Base-by-base conservation (phyloP, 805 yeast species). In the Debaryomyces tyrocola region DNA sequence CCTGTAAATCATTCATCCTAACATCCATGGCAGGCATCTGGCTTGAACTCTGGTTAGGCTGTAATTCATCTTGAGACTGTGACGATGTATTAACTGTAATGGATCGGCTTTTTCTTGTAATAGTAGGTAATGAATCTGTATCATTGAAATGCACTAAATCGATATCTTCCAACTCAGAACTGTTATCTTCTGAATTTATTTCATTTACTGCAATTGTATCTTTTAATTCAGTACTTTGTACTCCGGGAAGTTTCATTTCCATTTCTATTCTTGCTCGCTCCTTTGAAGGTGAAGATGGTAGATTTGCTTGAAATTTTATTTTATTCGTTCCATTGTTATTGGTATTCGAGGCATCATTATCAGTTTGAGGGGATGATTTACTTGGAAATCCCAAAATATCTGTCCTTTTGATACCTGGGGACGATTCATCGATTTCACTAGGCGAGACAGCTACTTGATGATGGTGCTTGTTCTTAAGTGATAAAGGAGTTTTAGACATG, bases 81-180 rank as follows among this genome's bases (percentile, higher is more conserved):
- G 8, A 55, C 37, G 1, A 36, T n/a, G 34, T n/a, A 28, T 28
- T 4, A 11, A 31, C 17, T 31, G 17, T 3, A 9, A 31, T 12
- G 34, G 14, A n/a, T 31, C 34, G 14, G 14, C 34, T 31, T 34
- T 4, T 44, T 43, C 50, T 39, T 49, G 2, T n/a, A 12, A 20
- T 55, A 33, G 3, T 54, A 37, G 27, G 46, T 21, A 14, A 2
- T 20, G 43, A 38, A 3, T 40, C n/a, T 11, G 36, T 24, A 33
- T 14, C 27, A n/a, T 12, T 11, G n/a, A 18, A 24, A 12, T n/a
- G 11, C 38, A 56, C 58, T 10, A 47, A 51, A 27, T 56, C 57
- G 35, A 56, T 43, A 33, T 55, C 62, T n/a, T 58, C 63, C 9
- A 59, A 49, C 6, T 60, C 64, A 1, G 63, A 59, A 20, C 20